These are phyloP conservation scores for Apiotrichum sp. DNA, from an alignment of 1,284 basidiomycete genomes.

Conservation along the genomic window DNA sequence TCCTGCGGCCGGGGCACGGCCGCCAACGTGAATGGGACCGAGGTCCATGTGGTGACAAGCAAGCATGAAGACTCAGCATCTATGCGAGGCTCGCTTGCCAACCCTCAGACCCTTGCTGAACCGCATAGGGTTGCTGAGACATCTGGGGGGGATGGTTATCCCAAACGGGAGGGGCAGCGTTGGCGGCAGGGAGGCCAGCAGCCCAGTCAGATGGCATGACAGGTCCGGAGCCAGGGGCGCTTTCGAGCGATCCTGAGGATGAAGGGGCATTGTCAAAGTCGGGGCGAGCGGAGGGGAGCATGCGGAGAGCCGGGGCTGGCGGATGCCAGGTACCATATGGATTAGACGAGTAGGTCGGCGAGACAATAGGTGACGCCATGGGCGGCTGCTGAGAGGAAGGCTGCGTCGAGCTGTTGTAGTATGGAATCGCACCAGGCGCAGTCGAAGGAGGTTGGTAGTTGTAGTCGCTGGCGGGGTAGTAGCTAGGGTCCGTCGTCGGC, in stretches of 20 bases:
- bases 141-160: constrained; percentile 14
- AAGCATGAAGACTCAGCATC: background rate
- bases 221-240: constrained; percentile 5
- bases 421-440: constrained; percentile 12
- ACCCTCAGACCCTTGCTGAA: constrained; percentile 13
- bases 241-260: constrained; percentile 15
- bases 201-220: constrained; percentile 8
- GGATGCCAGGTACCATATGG: constrained; percentile 14
- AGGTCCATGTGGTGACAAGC: background rate
- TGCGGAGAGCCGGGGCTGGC: constrained; percentile 6
- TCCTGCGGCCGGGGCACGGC: background rate
- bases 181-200: constrained; percentile 4
- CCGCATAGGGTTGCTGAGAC: constrained; percentile 10
- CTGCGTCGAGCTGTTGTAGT: constrained; percentile 8
- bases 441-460: constrained; percentile 21
- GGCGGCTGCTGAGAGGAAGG: constrained; percentile 5
- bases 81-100: constrained; percentile 18
- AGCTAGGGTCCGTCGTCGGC: constrained; percentile 6
- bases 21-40: background rate
- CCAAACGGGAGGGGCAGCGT: constrained; percentile 5
- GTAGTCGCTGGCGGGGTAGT: constrained; percentile 12
- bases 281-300: constrained; percentile 6
- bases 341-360: constrained; percentile 4
- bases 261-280: constrained; percentile 14
- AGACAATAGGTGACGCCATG: constrained; percentile 16